A percentile compares a stretch with the other conserved stretches of the same genome.
These are phyloP conservation scores for Pulveroboletus sp. DNA, from an alignment of 1,284 basidiomycete species.

Conservation along the genomic window DNA sequence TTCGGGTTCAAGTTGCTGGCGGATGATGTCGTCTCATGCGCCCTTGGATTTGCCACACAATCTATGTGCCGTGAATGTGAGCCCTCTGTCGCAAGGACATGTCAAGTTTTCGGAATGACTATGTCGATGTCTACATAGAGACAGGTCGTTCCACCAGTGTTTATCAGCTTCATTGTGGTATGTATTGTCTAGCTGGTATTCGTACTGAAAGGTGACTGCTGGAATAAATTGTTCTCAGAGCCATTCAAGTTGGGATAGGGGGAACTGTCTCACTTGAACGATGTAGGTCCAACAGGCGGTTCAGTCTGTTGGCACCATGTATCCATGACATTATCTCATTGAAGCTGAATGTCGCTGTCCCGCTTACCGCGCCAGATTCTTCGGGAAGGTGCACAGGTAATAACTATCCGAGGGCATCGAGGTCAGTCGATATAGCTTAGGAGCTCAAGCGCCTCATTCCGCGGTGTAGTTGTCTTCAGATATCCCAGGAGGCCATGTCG, in stretches of 20 bases:
- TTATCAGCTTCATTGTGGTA: slow-evolving; percentile 31
- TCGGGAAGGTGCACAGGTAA: slow-evolving; percentile 34
- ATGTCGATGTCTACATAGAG: slow-evolving; percentile 36
- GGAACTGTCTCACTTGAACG: slow-evolving; percentile 31
- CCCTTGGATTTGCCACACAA: slow-evolving; percentile 33
- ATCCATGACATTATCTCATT: slow-evolving; percentile 38
- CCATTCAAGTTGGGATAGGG: slow-evolving; percentile 14
- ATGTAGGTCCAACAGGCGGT: slow-evolving; percentile 37
- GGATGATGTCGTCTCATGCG: slow-evolving; percentile 23
- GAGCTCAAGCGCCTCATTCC: slow-evolving; percentile 25
- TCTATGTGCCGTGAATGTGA: slow-evolving; percentile 18
- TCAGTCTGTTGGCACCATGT: slow-evolving; percentile 35
- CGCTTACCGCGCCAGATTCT: slow-evolving; percentile 25
- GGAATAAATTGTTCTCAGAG: slow-evolving; percentile 21
- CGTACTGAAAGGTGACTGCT: slow-evolving; percentile 30
- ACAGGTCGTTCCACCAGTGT: slow-evolving; percentile 22
- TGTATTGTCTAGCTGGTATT: slow-evolving; percentile 31
- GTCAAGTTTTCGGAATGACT: slow-evolving; percentile 22
- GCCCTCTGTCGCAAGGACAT: not conserved
- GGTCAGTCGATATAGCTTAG: not conserved
- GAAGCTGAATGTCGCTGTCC: slow-evolving; percentile 37
- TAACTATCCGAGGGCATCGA: slow-evolving; percentile 26
- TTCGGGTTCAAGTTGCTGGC: slow-evolving; percentile 16
- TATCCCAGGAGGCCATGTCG: slow-evolving; percentile 27
- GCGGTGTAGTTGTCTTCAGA: slow-evolving; percentile 22